phyloP scores from a whole-genome alignment of 768 basidiomycete species.

The Rickenella mellea region DNA sequence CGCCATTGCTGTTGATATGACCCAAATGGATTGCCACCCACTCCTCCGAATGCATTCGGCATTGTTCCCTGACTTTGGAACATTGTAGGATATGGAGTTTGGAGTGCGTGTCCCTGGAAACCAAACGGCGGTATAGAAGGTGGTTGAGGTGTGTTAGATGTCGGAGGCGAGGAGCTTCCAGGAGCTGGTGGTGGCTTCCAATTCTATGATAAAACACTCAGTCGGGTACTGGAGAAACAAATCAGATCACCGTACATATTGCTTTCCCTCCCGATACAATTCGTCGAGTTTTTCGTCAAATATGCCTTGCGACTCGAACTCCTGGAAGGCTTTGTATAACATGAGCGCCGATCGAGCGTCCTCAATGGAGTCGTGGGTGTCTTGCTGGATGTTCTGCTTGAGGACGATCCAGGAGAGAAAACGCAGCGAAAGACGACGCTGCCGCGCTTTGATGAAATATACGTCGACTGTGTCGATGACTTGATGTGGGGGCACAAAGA shows the following conservation, averaged over 20 bases:
- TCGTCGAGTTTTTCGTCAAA: slow-evolving; percentile 89
- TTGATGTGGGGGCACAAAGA: slow-evolving; percentile 90
- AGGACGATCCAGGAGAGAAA: slow-evolving; percentile 95
- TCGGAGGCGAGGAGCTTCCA: slow-evolving; percentile 3
- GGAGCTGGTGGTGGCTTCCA: slow-evolving; percentile 43
- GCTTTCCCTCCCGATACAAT: slow-evolving; percentile 67
- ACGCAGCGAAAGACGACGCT: slow-evolving; percentile 82
- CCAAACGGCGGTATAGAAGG: not conserved
- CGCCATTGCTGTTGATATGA: too few species aligned
- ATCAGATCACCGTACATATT: slow-evolving; percentile 44
- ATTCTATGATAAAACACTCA: slow-evolving; percentile 25
- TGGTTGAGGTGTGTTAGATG: not conserved
- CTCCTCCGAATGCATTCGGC: too few species aligned
- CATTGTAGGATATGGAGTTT: too few species aligned
- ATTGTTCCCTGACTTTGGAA: too few species aligned
- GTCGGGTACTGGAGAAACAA: not conserved
- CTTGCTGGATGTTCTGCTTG: slow-evolving; percentile 83
- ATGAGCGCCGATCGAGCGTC: slow-evolving; percentile 82
- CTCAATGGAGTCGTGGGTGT: slow-evolving; percentile 97
- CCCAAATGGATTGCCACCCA: too few species aligned
- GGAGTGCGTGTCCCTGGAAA: too few species aligned
- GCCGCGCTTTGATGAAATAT: slow-evolving; percentile 76
- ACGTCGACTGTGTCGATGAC: slow-evolving; percentile 97
- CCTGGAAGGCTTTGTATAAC: slow-evolving; percentile 74
- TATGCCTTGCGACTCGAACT: slow-evolving; percentile 61